These are phyloP conservation scores for Hypocreales sp. DNA, from an alignment of 2,329 filamentous ascomycete genomes.

Conservation along the genomic window DNA sequence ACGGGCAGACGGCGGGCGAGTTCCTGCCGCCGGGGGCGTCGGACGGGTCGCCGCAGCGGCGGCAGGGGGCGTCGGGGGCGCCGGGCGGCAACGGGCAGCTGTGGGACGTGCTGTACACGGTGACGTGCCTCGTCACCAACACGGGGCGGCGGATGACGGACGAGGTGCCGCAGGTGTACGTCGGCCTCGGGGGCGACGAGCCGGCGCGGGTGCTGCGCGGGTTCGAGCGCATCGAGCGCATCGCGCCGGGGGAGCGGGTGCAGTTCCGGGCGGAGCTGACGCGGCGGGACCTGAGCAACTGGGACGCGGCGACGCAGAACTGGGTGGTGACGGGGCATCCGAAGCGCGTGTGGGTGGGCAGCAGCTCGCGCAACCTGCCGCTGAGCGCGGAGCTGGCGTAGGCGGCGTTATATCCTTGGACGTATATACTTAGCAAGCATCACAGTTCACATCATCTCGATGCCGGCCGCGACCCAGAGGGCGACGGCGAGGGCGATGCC, in stretches of 20 bases:
- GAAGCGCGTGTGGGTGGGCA: slow-evolving; percentile 40
- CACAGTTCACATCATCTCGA: slow-evolving; percentile 6
- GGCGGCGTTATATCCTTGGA: not conserved
- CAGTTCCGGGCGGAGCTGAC: slow-evolving; percentile 56
- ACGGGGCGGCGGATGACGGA: slow-evolving; percentile 49
- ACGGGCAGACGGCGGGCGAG: slow-evolving; percentile 39
- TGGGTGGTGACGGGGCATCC: slow-evolving; percentile 49
- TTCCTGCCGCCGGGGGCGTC: slow-evolving; percentile 45
- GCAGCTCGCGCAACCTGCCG: slow-evolving; percentile 38
- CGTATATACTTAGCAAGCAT: no score
- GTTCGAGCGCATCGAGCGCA: slow-evolving; percentile 58
- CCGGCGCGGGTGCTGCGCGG: slow-evolving; percentile 52
- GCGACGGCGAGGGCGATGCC: slow-evolving; percentile 17
- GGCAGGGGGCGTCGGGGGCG: slow-evolving; percentile 31
- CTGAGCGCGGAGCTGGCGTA: slow-evolving; percentile 14
- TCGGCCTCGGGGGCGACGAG: slow-evolving; percentile 69
- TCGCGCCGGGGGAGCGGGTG: slow-evolving; percentile 51
- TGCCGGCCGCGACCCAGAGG: slow-evolving; percentile 26
- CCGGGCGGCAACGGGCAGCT: slow-evolving; percentile 50
- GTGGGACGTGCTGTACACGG: slow-evolving; percentile 54
- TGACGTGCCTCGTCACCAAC: slow-evolving; percentile 56
- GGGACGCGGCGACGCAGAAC: slow-evolving; percentile 67
- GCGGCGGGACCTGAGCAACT: slow-evolving; percentile 73
- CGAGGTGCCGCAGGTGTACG: slow-evolving; percentile 63
- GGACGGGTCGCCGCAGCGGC: slow-evolving; percentile 40